Base-by-base conservation (phyloP, 768 basidiomycete genomes). In the Kwoniella sp. region DNA sequence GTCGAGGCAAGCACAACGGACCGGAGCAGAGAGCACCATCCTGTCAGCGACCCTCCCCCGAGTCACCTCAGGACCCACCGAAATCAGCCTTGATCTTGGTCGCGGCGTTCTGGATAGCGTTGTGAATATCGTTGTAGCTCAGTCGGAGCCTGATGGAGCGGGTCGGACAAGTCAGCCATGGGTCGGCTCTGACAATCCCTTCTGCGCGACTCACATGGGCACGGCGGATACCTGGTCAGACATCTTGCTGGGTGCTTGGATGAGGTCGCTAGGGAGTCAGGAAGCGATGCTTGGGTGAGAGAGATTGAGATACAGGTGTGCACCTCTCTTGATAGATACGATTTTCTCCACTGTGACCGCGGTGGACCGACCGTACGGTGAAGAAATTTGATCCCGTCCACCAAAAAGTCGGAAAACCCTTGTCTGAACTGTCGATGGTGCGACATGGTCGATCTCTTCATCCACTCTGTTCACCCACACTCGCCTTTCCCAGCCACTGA, bases 81-180 rank as follows among this genome's bases (percentile, higher is more conserved):
- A 92, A 98, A 38, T 84, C 80, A 3, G 72, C 71, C 27, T 83
- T 84, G 64, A 96, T 89, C 65, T 80, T 78, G 41, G 78, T 78
- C 1, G 85, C 83, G 1, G 80, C 78, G 11, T 75, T 77, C 63
- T 83, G 83, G 63, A 93, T 90, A 56, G 89, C 79, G 11, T 69
- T 88, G 79, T 95, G 91, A 48, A 93, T 84, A 44, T 93, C 86
- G 65, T 93, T 92, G 78, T 95, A 95, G 17, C 89, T 92, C 50
- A 84, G 78, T 50, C 78, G 83, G 42, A 68, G 56, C 65, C 65
- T 67, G 25, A 41, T 50, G 12, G 12, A 15, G 31, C 45, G 27
- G 20, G 8, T 45, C 15, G 14, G 17, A 25, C 19, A 42, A 19
- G 20, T 27, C 17, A 26, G 17, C 40, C 19, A 26, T n/a, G n/a